A percentile compares a stretch with the other conserved stretches of the same genome.
Evolutionary conservation across 1,139 yeast genomes (phyloP).

Genomic region (Zygotorulaspora mrakii): DNA sequence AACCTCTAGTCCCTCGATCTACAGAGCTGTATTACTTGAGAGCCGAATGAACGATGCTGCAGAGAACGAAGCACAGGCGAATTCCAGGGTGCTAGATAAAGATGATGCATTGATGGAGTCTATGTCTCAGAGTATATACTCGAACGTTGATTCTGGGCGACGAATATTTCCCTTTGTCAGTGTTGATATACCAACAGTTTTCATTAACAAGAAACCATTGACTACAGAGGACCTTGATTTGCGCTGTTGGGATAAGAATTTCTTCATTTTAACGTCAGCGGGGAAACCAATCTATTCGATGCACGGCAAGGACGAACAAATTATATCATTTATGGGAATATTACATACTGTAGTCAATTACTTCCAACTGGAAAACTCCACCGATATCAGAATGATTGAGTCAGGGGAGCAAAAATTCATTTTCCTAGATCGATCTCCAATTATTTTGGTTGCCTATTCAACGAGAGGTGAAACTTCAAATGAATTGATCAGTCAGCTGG

Average conservation of each 20-base stretch:
- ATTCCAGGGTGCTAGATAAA: no score
- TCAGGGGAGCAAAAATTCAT: constrained; percentile 46
- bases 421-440: constrained; percentile 61
- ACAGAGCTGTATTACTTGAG: background rate
- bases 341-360: constrained; percentile 43
- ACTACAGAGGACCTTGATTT: constrained; percentile 2
- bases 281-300: constrained; percentile 90
- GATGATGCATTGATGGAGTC: constrained; percentile 18
- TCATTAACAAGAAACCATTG: constrained; percentile 6
- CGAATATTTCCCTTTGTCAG: constrained; percentile 23
- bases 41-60: background rate
- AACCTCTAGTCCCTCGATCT: background rate
- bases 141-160: constrained; percentile 17
- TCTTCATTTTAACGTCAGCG: constrained; percentile 79
- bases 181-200: constrained; percentile 29
- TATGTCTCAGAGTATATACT: constrained; percentile 25
- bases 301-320: constrained; percentile 68
- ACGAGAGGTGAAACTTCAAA: constrained; percentile 49
- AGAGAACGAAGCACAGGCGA: background rate
- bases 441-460: constrained; percentile 72
- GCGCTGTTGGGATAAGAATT: constrained; percentile 34
- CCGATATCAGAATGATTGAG: constrained; percentile 41
- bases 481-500: constrained; percentile 63
- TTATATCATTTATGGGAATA: constrained; percentile 69
- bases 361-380: constrained; percentile 36